phyloP scores from a whole-genome alignment of 805 yeast genomes.

The Saccharomyces eubayanus region DNA sequence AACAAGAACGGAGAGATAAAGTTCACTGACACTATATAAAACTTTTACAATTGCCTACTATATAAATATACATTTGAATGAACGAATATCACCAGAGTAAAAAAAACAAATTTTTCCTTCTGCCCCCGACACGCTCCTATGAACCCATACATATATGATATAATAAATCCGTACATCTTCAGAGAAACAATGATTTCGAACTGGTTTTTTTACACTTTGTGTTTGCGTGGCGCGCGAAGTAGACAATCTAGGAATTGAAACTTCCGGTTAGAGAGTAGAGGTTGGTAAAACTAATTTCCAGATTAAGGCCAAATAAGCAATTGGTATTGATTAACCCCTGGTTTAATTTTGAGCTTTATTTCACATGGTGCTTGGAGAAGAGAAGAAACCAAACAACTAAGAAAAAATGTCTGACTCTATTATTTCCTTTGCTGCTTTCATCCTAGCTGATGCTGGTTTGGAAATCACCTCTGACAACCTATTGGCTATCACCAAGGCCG shows the following conservation, averaged over 20 bases:
- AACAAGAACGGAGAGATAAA: not conserved
- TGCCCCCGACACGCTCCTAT: not conserved
- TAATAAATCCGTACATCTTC: not conserved
- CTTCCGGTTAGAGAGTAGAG: not conserved
- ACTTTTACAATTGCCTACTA: not conserved
- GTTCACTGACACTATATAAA: not conserved
- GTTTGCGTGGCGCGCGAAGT: not conserved
- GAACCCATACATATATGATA: not conserved
- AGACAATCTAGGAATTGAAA: not conserved
- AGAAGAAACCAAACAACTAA: slow-evolving; percentile 6
- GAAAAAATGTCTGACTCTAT: slow-evolving; percentile 82
- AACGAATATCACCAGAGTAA: not conserved
- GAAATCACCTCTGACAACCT: slow-evolving; percentile 84
- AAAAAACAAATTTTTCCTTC: not conserved
- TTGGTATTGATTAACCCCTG: not conserved
- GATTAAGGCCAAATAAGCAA: not conserved
- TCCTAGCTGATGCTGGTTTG: slow-evolving; percentile 94
- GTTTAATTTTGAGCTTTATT: not conserved
- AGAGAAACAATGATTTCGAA: not conserved
- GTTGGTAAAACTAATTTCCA: not conserved
- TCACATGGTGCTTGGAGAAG: not conserved
- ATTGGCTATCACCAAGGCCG: slow-evolving; percentile 62
- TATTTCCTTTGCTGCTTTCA: slow-evolving; percentile 96
- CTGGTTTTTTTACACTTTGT: not conserved
- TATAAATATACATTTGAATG: not conserved